These are phyloP conservation scores for Pythium guiyangense DNA, from an alignment of 352 stramenopile genomes.

Conservation along the genomic window DNA sequence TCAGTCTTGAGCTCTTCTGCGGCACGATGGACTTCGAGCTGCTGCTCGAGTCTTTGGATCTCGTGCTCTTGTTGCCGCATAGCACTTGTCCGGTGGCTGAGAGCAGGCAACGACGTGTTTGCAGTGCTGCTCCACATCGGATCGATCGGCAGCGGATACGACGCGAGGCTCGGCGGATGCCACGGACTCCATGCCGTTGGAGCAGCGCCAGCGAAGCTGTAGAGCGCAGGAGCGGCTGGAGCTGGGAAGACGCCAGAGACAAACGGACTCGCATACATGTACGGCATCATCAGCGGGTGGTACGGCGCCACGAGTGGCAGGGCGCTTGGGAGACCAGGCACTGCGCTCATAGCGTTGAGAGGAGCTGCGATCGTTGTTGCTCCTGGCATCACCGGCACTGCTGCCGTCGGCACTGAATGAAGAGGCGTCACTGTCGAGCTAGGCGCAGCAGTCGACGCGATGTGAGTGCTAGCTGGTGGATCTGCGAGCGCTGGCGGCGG, in stretches of 20 bases:
- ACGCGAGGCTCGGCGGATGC: neutral
- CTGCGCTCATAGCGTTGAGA: neutral
- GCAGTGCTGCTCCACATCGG: neutral
- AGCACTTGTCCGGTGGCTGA: neutral
- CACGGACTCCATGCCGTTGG: neutral
- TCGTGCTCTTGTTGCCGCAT: slow-evolving; percentile 15
- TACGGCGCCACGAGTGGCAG: slow-evolving; percentile 1
- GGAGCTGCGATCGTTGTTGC: neutral
- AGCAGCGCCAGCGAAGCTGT: neutral
- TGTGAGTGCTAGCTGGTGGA: neutral
- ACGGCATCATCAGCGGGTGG: slow-evolving; percentile 1
- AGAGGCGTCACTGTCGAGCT: neutral
- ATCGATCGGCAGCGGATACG: neutral
- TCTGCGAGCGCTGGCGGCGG: neutral
- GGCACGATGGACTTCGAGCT: slow-evolving; percentile 5
- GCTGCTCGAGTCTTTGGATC: slow-evolving; percentile 14
- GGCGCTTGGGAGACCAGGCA: neutral
- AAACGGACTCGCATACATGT: slow-evolving; percentile 1
- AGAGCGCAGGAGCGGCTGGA: neutral
- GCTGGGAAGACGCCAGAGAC: neutral
- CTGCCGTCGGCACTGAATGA: neutral
- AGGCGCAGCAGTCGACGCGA: neutral
- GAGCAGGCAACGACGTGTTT: too few species aligned
- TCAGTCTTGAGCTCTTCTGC: slow-evolving; percentile 8
- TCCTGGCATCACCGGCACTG: neutral